These are phyloP conservation scores for Globisporangium takayamanum DNA, from an alignment of 352 stramenopile genomes.

Conservation along the genomic window DNA sequence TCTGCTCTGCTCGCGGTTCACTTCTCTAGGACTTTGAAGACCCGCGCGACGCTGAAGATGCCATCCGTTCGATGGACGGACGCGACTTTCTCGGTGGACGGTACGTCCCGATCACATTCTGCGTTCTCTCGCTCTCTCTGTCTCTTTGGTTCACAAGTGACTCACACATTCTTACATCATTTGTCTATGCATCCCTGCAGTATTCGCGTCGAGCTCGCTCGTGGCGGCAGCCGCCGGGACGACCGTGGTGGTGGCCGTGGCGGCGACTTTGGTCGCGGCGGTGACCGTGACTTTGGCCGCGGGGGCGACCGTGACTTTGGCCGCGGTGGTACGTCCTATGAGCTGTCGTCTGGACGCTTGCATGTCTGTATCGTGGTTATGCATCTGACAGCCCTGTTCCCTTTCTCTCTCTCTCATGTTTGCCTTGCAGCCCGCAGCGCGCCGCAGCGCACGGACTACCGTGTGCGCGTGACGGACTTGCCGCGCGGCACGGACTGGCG, in stretches of 20 bases:
- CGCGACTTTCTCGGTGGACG: slow-evolving; percentile 81
- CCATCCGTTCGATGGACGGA: slow-evolving; percentile 83
- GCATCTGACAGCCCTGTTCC: neutral
- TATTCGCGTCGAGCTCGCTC: slow-evolving; percentile 77
- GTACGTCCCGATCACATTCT: slow-evolving; percentile 19
- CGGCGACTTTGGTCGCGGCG: slow-evolving; percentile 28
- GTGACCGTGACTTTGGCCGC: slow-evolving; percentile 17
- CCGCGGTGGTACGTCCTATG: slow-evolving; percentile 6
- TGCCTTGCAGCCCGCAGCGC: slow-evolving; percentile 45
- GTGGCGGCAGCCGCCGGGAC: slow-evolving; percentile 59
- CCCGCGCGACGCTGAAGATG: slow-evolving; percentile 80
- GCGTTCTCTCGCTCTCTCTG: neutral
- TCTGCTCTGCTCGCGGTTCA: slow-evolving; percentile 35
- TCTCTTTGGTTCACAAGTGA: neutral
- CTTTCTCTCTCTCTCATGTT: slow-evolving; percentile 1
- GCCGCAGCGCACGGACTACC: slow-evolving; percentile 69
- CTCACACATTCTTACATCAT: neutral
- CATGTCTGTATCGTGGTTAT: neutral
- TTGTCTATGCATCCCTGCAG: slow-evolving; percentile 15
- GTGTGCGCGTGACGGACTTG: slow-evolving; percentile 72
- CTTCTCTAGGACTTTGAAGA: slow-evolving; percentile 85
- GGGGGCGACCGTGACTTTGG: slow-evolving; percentile 16
- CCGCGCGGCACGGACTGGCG: slow-evolving; percentile 77
- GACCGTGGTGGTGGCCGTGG: slow-evolving; percentile 36
- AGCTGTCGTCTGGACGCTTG: neutral